These are phyloP conservation scores for Clonostachys chloroleuca DNA, from an alignment of 2,329 filamentous ascomycete genomes.

Conservation along the genomic window DNA sequence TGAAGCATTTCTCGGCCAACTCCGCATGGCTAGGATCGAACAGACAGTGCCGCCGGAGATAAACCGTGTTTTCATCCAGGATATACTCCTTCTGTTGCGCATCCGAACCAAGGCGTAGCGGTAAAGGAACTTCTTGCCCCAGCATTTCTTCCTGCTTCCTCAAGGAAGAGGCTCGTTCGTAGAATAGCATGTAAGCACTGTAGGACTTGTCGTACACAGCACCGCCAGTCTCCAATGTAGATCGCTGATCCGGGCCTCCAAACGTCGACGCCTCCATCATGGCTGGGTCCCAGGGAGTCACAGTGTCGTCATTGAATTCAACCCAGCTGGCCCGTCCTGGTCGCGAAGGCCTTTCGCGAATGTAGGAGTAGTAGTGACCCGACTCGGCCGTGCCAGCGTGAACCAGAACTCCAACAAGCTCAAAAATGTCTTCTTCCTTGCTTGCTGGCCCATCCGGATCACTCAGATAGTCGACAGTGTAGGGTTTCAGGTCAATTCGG, in stretches of 20 bases:
- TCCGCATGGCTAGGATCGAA: conserved; percentile 67
- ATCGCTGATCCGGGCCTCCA: conserved; percentile 61
- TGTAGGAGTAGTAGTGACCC: conserved; percentile 96
- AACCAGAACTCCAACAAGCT: conserved; percentile 91
- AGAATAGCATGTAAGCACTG: conserved; percentile 98
- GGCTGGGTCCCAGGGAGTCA: conserved; percentile 68
- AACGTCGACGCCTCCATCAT: conserved; percentile 75
- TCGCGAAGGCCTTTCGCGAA: conserved; percentile 68
- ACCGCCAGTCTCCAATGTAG: conserved; percentile 37
- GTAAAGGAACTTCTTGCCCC: conserved; percentile 6
- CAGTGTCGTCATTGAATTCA: conserved; percentile 90
- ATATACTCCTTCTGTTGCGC: conserved; percentile 53
- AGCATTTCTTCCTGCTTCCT: conserved; percentile 38
- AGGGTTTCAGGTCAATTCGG: conserved; percentile 81
- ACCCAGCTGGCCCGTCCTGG: conserved; percentile 60
- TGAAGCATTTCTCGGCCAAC: conserved; percentile 62
- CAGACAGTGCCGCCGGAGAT: conserved; percentile 74
- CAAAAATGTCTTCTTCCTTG: conserved; percentile 70
- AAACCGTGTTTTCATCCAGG: conserved; percentile 64
- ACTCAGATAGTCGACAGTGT: conserved; percentile 81
- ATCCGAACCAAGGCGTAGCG: conserved; percentile 39
- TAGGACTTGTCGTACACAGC: conserved; percentile 62
- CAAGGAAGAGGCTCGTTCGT: conserved; percentile 73
- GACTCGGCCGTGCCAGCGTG: conserved; percentile 91
- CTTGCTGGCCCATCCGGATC: conserved; percentile 43